Evolutionary conservation across 176 grass and related monocot genomes (phyloP).

Genomic region (Cenchrus purpureus): DNA sequence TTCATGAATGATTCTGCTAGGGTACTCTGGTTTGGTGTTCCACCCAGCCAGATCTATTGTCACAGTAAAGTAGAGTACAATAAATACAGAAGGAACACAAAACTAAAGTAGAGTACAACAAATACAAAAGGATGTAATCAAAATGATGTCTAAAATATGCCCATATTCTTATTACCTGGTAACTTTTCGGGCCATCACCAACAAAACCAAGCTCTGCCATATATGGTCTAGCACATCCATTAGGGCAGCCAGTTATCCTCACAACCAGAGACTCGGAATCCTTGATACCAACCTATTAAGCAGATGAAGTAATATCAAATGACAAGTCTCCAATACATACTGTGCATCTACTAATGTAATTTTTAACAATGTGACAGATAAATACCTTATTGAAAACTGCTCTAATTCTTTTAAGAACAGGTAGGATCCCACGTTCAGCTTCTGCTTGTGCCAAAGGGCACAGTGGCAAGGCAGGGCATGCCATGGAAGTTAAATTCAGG

Average conservation of each 20-base stretch:
- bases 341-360: not conserved
- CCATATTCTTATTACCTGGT: conserved; percentile 64
- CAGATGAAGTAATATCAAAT: conserved; percentile 26
- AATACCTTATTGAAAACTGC: conserved; percentile 84
- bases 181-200: conserved; percentile 97
- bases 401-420: conserved; percentile 85
- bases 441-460: conserved; percentile 94
- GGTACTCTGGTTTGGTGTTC: conserved; percentile 83
- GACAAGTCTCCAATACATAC: not conserved
- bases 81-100: not conserved
- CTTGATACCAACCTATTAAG: conserved; percentile 76
- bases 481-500: conserved; percentile 91
- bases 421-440: conserved; percentile 93
- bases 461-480: conserved; percentile 88
- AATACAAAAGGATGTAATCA: not conserved
- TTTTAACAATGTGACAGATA: not conserved
- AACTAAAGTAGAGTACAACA: not conserved
- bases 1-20: conserved; percentile 86
- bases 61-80: conserved; percentile 34
- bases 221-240: conserved; percentile 94
- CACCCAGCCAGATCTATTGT: conserved; percentile 95
- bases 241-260: conserved; percentile 96
- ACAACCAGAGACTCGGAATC: conserved; percentile 77
- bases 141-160: not conserved
- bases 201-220: conserved; percentile 99